These are phyloP conservation scores for Hyphopichia buzzinii DNA, from an alignment of 1,139 yeast species.

Conservation along the genomic window DNA sequence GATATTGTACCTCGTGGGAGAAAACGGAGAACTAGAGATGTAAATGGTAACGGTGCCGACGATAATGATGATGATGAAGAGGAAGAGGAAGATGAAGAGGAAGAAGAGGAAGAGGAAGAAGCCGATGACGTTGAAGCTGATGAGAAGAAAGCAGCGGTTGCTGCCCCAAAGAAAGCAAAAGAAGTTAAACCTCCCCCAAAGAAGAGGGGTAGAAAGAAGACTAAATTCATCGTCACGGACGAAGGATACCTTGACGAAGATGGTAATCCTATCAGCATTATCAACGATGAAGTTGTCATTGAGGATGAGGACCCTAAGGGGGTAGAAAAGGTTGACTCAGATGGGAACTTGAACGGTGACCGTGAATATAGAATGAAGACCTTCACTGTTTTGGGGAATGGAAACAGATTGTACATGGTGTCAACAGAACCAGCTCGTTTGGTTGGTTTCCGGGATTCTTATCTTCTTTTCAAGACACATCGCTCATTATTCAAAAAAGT, in stretches of 20 bases:
- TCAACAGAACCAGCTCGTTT: conserved; percentile 95
- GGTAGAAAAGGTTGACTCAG: conserved; percentile 63
- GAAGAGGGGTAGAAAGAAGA: conserved; percentile 48
- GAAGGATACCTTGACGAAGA: conserved; percentile 48
- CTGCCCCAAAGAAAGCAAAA: conserved; percentile 8
- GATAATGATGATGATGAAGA: conserved; percentile 24
- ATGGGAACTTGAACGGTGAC: conserved; percentile 73
- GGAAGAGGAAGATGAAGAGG: conserved; percentile 20
- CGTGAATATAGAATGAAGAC: conserved; percentile 78
- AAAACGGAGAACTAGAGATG: conserved; percentile 13
- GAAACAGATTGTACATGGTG: conserved; percentile 76
- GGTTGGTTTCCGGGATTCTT: conserved; percentile 93
- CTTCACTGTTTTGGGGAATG: conserved; percentile 74
- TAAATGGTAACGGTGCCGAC: conserved; percentile 14
- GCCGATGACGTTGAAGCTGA: conserved; percentile 15
- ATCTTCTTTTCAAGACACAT: conserved; percentile 86
- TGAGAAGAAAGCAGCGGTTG: conserved; percentile 8
- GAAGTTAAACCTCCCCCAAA: conserved; percentile 24
- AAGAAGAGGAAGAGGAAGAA: conserved; percentile 16
- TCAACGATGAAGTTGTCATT: conserved; percentile 79
- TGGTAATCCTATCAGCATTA: conserved; percentile 52
- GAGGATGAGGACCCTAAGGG: conserved; percentile 78
- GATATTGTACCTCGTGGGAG: conserved; percentile 20
- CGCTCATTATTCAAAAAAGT: conserved; percentile 68
- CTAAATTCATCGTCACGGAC: conserved; percentile 33